phyloP scores from a whole-genome alignment of 1,139 yeast genomes.

The Taiozyma onychis region DNA sequence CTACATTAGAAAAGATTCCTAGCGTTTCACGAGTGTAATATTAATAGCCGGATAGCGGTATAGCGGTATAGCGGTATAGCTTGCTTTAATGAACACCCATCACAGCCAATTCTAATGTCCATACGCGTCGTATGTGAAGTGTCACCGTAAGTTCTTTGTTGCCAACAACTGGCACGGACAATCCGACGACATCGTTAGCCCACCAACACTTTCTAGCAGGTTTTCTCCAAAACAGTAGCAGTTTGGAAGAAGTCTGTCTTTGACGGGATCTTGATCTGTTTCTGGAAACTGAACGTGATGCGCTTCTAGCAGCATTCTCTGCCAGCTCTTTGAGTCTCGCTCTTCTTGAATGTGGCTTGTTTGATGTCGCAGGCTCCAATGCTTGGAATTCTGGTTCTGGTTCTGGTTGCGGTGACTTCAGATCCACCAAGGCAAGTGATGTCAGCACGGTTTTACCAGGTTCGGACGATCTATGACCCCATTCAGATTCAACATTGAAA shows the following conservation, averaged over 20 bases:
- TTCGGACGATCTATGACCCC: slow-evolving; percentile 89
- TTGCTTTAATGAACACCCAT: slow-evolving; percentile 32
- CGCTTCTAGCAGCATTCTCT: slow-evolving; percentile 38
- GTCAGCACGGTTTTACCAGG: slow-evolving; percentile 82
- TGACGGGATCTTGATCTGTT: slow-evolving; percentile 46
- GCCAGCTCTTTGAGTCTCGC: slow-evolving; percentile 45
- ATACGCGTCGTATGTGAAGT: slow-evolving; percentile 36
- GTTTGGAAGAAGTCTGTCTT: slow-evolving; percentile 53
- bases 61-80: no score
- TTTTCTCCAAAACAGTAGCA: slow-evolving; percentile 90
- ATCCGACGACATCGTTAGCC: slow-evolving; percentile 62
- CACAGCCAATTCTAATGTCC: slow-evolving; percentile 37
- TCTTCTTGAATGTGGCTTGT: slow-evolving; percentile 27
- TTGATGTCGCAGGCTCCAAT: slow-evolving; percentile 41
- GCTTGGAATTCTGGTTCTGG: slow-evolving; percentile 39
- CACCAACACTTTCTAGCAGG: slow-evolving; percentile 99
- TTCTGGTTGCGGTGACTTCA: slow-evolving; percentile 32
- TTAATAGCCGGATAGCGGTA: no score
- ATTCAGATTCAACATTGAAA: slow-evolving; percentile 55
- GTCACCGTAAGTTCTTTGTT: slow-evolving; percentile 23
- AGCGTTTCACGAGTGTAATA: no score
- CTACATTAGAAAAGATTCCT: no score
- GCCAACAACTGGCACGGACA: slow-evolving; percentile 38
- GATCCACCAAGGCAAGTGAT: slow-evolving; percentile 76
- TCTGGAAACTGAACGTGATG: slow-evolving; percentile 38